Conservation (phyloP, 2,329 filamentous ascomycete species). For the Tolypocladium guangdongense region DNA sequence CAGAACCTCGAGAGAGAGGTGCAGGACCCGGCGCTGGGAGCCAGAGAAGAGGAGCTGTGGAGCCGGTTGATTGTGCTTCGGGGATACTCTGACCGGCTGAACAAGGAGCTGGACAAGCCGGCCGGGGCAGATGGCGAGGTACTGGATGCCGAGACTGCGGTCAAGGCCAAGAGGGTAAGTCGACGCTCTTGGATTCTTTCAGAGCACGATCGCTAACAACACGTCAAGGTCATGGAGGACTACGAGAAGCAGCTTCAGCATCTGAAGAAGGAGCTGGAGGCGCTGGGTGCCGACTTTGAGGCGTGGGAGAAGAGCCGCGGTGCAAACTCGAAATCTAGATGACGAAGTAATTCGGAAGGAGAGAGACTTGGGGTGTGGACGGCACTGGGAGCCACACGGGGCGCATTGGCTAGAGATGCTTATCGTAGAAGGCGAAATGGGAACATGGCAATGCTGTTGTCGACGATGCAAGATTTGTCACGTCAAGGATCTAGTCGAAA, state of each 20-base stretch:
- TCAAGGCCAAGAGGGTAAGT: slow-evolving; percentile 63
- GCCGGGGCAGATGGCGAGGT: slow-evolving; percentile 43
- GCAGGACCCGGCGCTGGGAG: slow-evolving; percentile 63
- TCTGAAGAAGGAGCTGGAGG: slow-evolving; percentile 61
- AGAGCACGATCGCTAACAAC: slow-evolving; percentile 6
- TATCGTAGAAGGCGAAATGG: background rate
- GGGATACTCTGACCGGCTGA: slow-evolving; percentile 61
- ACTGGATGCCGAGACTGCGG: slow-evolving; percentile 59
- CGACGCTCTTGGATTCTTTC: background rate
- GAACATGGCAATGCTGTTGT: background rate
- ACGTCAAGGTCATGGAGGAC: slow-evolving; percentile 60
- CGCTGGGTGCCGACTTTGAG: slow-evolving; percentile 45
- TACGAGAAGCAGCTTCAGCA: slow-evolving; percentile 73
- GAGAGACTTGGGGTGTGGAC: background rate
- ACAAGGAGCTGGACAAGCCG: slow-evolving; percentile 62
- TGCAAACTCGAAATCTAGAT: slow-evolving; percentile 23
- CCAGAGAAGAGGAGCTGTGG: slow-evolving; percentile 77
- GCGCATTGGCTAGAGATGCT: background rate
- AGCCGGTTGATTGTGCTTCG: slow-evolving; percentile 66
- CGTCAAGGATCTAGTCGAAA: background rate
- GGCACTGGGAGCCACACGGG: background rate
- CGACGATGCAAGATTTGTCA: background rate
- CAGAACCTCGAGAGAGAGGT: slow-evolving; percentile 57
- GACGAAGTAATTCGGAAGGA: slow-evolving; percentile 1
- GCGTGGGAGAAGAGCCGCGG: slow-evolving; percentile 43